Evolutionary conservation across 2,329 filamentous ascomycete species (phyloP).

Genomic region (Fonsecaea nubica): DNA sequence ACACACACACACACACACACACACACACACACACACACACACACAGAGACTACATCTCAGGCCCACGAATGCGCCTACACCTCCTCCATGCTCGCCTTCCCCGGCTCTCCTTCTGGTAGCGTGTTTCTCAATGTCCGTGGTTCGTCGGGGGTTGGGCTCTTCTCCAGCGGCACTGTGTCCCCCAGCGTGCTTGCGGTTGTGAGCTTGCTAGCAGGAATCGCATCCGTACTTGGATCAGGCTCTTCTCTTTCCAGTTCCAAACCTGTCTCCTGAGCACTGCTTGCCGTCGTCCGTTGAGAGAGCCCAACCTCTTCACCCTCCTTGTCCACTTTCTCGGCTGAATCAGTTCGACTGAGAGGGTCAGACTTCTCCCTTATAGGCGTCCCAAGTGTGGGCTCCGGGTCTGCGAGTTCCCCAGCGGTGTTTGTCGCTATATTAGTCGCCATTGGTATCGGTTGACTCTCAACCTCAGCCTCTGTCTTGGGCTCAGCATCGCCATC

Average conservation of each 20-base stretch:
- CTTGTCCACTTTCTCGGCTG: slow-evolving; percentile 5
- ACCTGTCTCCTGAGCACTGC: slow-evolving; percentile 28
- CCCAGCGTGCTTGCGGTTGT: slow-evolving; percentile 33
- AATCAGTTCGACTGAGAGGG: slow-evolving; percentile 23
- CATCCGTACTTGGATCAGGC: slow-evolving; percentile 29
- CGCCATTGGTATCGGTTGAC: slow-evolving; percentile 34
- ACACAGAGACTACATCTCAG: neutral
- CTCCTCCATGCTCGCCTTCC: slow-evolving; percentile 31
- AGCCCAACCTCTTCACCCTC: slow-evolving; percentile 22
- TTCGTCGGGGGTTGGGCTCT: slow-evolving; percentile 22
- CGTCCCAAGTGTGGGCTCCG: slow-evolving; percentile 49
- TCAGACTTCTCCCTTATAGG: slow-evolving; percentile 44
- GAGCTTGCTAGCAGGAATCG: slow-evolving; percentile 35
- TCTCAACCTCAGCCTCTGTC: slow-evolving; percentile 18
- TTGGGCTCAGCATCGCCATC: slow-evolving; percentile 15
- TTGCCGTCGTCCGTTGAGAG: slow-evolving; percentile 36
- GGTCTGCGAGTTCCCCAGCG: slow-evolving; percentile 46
- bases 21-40: neutral
- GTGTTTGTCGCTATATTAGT: slow-evolving; percentile 46
- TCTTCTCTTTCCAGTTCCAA: slow-evolving; percentile 35
- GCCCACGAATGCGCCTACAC: slow-evolving; percentile 17
- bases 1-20: no score
- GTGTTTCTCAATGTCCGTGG: slow-evolving; percentile 5
- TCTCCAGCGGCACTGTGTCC: slow-evolving; percentile 26
- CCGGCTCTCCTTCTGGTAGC: slow-evolving; percentile 32